Base-by-base conservation (phyloP, 257 asterid species). In the Solanum peruvianum region DNA sequence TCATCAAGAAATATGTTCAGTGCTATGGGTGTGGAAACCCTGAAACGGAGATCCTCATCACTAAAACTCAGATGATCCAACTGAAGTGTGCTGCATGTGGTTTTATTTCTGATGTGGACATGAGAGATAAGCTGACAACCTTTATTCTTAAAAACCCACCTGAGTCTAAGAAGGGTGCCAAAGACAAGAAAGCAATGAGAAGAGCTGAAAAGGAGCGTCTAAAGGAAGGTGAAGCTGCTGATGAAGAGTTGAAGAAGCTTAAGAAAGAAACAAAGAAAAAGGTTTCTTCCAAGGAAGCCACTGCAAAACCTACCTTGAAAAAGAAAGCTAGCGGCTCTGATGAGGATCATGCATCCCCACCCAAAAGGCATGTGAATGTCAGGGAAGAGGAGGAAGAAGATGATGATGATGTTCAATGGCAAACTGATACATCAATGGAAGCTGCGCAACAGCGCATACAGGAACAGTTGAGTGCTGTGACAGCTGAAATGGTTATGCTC, bases 31-130 rank as follows among this genome's bases (percentile, higher is more conserved):
- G 92, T 80, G 85, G 86, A 62, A 91, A 91, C 64, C 93, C 93
- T 45, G 93, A 89, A 83, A 91, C 93, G 1, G 93, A 91, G 87
- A 80, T 91, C 56, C 5, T 91, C 3, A 91, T 91, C 71, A 88
- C 92, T 9, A 89, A 91, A 82, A 88, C n/a, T 70, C 92, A 89
- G 89, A 91, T 91, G 92, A 89, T 91, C 73, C 91, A 89, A 41
- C 88, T 91, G 69, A 91, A 91, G 72, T 91, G 92, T 84, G 92
- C 93, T 83, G 93, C 93, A 25, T 91, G 93, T 85, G 92, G 92
- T 37, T 89, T 88, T 86, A 75, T 91, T 37, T 91, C 93, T 82
- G 93, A 89, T 76, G 93, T 91, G 20, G 93, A 91, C 86, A 91
- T 91, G 91, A 89, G 91, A 89, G 93, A 91, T 64, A 91, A 91